Evolutionary conservation across 2,329 filamentous ascomycete species (phyloP).

Genomic region (Colletotrichum acutatum): DNA sequence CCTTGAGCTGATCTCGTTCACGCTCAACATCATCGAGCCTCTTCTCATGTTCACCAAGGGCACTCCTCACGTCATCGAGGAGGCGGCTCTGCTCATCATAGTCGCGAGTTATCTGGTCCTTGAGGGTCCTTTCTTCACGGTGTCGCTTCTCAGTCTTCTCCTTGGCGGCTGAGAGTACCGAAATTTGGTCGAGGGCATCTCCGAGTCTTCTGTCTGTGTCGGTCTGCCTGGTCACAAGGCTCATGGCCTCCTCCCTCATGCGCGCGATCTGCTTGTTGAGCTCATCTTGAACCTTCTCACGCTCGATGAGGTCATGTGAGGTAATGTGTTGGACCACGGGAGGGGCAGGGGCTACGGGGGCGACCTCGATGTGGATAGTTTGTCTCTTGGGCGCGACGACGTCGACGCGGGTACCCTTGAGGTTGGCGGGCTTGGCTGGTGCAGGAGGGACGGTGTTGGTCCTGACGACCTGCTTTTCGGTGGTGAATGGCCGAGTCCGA

Average conservation of each 20-base stretch:
- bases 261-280: constrained; percentile 31
- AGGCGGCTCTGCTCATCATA: constrained; percentile 28
- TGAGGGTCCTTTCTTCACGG: constrained; percentile 20
- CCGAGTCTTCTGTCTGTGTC: constrained; percentile 31
- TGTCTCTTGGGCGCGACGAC: constrained; percentile 18
- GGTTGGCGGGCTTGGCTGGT: constrained; percentile 30
- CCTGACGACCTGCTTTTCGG: constrained; percentile 19
- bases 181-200: constrained; percentile 28
- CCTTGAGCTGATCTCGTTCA: constrained; percentile 31
- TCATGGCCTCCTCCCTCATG: constrained; percentile 31
- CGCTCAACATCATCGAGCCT: constrained; percentile 12
- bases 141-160: constrained; percentile 19
- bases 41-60: constrained; percentile 22
- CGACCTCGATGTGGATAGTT: constrained; percentile 18
- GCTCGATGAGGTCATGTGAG: constrained; percentile 23
- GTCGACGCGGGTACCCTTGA: constrained; percentile 27
- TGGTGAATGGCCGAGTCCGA: constrained; percentile 10
- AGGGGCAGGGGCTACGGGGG: constrained; percentile 21
- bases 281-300: constrained; percentile 24
- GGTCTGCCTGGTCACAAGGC: constrained; percentile 28
- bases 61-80: constrained; percentile 28
- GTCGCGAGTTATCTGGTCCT: constrained; percentile 22
- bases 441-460: constrained; percentile 10
- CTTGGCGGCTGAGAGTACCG: constrained; percentile 28
- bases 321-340: constrained; percentile 23